These are phyloP conservation scores for Pontederia crassipes DNA, from an alignment of 176 grass and related monocot species.

Conservation along the genomic window DNA sequence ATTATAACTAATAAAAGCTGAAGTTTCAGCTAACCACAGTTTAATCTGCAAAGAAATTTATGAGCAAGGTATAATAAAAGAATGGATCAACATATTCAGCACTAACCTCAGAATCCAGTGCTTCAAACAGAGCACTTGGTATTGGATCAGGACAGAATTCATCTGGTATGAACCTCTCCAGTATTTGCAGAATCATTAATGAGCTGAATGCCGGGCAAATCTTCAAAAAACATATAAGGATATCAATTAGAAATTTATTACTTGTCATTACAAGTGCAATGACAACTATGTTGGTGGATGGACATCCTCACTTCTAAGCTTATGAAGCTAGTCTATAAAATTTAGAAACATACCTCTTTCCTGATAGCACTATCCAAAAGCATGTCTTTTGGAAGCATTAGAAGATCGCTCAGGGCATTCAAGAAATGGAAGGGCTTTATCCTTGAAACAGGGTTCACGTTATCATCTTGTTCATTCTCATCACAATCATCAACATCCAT, in stretches of 20 bases:
- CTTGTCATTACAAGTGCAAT: neutral
- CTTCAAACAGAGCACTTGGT: conserved; percentile 53
- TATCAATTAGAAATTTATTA: neutral
- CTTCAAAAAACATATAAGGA: conserved; percentile 34
- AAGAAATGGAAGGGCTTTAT: conserved; percentile 63
- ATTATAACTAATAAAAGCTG: no score
- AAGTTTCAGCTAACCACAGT: no score
- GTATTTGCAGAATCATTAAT: conserved; percentile 63
- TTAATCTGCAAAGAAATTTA: no score
- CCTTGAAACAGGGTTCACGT: conserved; percentile 24
- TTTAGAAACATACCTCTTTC: conserved; percentile 52
- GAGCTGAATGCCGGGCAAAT: conserved; percentile 82
- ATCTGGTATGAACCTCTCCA: conserved; percentile 68
- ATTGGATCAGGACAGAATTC: conserved; percentile 90
- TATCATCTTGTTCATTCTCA: conserved; percentile 34
- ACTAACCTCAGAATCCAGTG: conserved; percentile 79
- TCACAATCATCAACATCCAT: conserved; percentile 71
- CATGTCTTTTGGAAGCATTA: conserved; percentile 94
- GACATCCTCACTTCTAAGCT: no score
- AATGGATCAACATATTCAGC: conserved; percentile 1
- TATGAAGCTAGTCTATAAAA: neutral
- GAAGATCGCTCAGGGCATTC: conserved; percentile 96
- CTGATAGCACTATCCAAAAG: conserved; percentile 63
- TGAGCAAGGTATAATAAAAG: no score
- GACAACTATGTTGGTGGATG: no score